Evolutionary conservation across 2,329 filamentous ascomycete genomes (phyloP).

Genomic region (Ophiostoma ips): DNA sequence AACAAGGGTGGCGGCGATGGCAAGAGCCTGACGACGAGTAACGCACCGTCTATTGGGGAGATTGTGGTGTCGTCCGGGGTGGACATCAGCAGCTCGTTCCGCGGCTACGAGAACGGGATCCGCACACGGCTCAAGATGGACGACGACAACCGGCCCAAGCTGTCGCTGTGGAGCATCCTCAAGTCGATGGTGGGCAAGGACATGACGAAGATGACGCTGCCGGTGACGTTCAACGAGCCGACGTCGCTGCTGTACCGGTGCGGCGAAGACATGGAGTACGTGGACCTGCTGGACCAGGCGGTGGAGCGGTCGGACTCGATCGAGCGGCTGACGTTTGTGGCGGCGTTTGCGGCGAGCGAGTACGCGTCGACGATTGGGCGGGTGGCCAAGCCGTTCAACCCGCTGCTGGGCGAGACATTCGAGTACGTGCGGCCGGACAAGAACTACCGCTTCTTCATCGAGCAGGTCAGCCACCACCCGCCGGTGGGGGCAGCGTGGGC

Average conservation of each 20-base stretch:
- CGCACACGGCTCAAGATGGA: constrained; percentile 74
- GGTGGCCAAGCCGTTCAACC: constrained; percentile 97
- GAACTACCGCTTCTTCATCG: constrained; percentile 95
- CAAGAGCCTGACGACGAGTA: not conserved
- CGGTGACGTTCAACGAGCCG: constrained; percentile 96
- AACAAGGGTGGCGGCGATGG: constrained; percentile 25
- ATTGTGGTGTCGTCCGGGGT: constrained; percentile 31
- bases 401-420: constrained; percentile 87
- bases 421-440: constrained; percentile 94
- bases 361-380: constrained; percentile 95
- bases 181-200: constrained; percentile 99
- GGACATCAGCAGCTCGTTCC: constrained; percentile 66
- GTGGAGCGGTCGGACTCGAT: constrained; percentile 75
- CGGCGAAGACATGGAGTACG: constrained; percentile 96
- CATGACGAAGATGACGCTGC: constrained; percentile 99
- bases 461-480: constrained; percentile 96
- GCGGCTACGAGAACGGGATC: constrained; percentile 82
- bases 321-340: constrained; percentile 86
- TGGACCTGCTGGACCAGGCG: constrained; percentile 78
- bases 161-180: constrained; percentile 89
- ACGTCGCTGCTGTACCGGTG: constrained; percentile 91
- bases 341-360: constrained; percentile 88
- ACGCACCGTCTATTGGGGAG: constrained; percentile 13
- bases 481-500: constrained; percentile 88
- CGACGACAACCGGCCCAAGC: constrained; percentile 81